These are phyloP conservation scores for Mycena leptocephala DNA, from an alignment of 768 basidiomycete genomes.

Conservation along the genomic window DNA sequence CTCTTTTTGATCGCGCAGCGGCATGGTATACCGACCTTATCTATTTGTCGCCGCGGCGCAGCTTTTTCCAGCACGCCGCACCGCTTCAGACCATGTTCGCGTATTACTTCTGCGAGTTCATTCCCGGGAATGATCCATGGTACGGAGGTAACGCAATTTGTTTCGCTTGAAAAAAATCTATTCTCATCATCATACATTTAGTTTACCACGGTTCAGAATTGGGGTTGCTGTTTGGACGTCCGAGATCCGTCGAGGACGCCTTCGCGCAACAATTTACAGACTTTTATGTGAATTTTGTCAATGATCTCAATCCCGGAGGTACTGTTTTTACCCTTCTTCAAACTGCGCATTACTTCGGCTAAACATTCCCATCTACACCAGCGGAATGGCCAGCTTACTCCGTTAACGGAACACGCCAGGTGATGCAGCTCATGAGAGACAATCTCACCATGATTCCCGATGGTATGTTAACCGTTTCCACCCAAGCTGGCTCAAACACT, in stretches of 20 bases:
- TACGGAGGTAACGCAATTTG: too few species aligned
- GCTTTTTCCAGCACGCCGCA: slow-evolving; percentile 67
- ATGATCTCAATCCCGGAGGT: slow-evolving; percentile 72
- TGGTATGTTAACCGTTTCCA: slow-evolving; percentile 50
- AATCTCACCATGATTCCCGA: slow-evolving; percentile 72
- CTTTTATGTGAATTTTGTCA: slow-evolving; percentile 72
- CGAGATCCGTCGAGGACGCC: slow-evolving; percentile 57
- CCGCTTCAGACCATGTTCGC: slow-evolving; percentile 65
- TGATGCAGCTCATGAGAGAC: slow-evolving; percentile 66
- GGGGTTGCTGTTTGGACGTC: slow-evolving; percentile 62
- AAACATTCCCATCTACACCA: slow-evolving; percentile 33
- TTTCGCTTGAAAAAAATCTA: too few species aligned
- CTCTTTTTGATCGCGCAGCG: slow-evolving; percentile 69
- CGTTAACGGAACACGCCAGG: slow-evolving; percentile 43
- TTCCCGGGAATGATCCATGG: slow-evolving; percentile 68
- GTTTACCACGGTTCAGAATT: slow-evolving; percentile 69
- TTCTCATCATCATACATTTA: slow-evolving; percentile 39
- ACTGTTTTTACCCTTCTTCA: slow-evolving; percentile 36
- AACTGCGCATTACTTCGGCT: neutral
- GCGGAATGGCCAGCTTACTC: slow-evolving; percentile 66
- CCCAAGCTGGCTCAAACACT: neutral
- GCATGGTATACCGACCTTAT: slow-evolving; percentile 75
- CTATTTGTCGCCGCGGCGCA: slow-evolving; percentile 67
- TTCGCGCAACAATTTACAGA: slow-evolving; percentile 67
- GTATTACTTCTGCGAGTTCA: slow-evolving; percentile 72